Evolutionary conservation across 352 stramenopile species (phyloP).

Genomic region (Pythium aphanidermatum): DNA sequence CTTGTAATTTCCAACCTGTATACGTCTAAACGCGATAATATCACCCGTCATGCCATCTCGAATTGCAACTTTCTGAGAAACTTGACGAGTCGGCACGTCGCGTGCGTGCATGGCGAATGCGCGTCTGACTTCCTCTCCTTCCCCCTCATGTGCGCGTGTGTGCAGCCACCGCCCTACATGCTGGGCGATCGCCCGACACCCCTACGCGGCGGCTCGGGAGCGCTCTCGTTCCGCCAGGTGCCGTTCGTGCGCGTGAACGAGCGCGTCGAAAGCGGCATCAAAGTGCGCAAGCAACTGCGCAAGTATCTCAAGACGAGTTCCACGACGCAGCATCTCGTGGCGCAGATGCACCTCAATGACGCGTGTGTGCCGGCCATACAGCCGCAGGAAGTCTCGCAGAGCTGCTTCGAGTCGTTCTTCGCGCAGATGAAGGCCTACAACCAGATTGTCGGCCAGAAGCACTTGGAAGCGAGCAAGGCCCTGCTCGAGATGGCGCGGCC

Average conservation of each 20-base stretch:
- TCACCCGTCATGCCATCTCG: background rate
- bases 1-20: background rate
- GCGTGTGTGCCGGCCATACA: constrained; percentile 68
- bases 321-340: constrained; percentile 70
- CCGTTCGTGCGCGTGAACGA: constrained; percentile 75
- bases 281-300: constrained; percentile 74
- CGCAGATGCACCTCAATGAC: constrained; percentile 75
- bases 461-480: constrained; percentile 69
- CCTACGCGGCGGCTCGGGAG: constrained; percentile 40
- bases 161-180: constrained; percentile 71
- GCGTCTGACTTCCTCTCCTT: background rate
- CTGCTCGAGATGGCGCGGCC: constrained; percentile 72
- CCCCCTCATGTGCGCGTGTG: constrained; percentile 21
- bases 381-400: constrained; percentile 75
- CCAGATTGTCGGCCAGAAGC: constrained; percentile 66
- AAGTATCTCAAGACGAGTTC: constrained; percentile 81
- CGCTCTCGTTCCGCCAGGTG: constrained; percentile 66
- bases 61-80: too few species aligned
- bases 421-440: constrained; percentile 76
- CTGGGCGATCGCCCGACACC: constrained; percentile 65
- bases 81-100: too few species aligned
- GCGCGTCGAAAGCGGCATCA: constrained; percentile 74
- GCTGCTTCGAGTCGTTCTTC: constrained; percentile 76
- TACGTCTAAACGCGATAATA: background rate
- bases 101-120: too few species aligned